Conservation (phyloP, 192 early-diverging fungal species). For the Backusella morwellensis region DNA sequence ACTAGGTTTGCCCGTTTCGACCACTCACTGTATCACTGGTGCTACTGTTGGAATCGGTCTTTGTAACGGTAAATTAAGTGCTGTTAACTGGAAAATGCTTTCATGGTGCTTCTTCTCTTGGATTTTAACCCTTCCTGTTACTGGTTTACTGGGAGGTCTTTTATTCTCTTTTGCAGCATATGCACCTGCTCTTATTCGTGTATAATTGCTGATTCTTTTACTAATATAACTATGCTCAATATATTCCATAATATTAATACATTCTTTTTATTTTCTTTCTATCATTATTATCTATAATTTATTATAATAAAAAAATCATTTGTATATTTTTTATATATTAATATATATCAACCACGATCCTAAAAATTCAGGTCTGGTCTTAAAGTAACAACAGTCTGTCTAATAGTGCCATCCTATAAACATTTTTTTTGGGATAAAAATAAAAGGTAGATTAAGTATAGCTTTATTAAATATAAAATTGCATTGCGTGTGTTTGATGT, state of each 20-base stretch:
- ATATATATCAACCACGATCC: no score
- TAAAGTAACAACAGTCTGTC: no score
- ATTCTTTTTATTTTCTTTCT: background rate
- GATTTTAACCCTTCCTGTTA: constrained; percentile 73
- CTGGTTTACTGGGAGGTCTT: constrained; percentile 62
- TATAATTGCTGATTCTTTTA: background rate
- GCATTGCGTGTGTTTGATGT: background rate
- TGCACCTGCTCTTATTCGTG: constrained; percentile 32
- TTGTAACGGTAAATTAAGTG: constrained; percentile 56
- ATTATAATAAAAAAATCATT: background rate
- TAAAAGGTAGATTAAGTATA: background rate
- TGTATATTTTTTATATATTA: no score
- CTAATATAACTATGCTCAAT: background rate
- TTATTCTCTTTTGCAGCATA: constrained; percentile 64
- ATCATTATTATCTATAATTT: background rate
- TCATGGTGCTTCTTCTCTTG: constrained; percentile 66
- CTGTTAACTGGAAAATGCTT: constrained; percentile 77
- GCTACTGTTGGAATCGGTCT: constrained; percentile 74
- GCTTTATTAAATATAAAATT: background rate
- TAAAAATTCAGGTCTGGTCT: no score
- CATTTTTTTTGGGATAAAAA: background rate
- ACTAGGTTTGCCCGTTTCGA: constrained; percentile 77
- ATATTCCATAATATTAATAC: background rate
- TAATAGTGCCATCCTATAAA: background rate
- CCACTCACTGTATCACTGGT: constrained; percentile 83